These are phyloP conservation scores for Chamaecrista fasciculata DNA, from an alignment of 306 rosid species.

Conservation along the genomic window DNA sequence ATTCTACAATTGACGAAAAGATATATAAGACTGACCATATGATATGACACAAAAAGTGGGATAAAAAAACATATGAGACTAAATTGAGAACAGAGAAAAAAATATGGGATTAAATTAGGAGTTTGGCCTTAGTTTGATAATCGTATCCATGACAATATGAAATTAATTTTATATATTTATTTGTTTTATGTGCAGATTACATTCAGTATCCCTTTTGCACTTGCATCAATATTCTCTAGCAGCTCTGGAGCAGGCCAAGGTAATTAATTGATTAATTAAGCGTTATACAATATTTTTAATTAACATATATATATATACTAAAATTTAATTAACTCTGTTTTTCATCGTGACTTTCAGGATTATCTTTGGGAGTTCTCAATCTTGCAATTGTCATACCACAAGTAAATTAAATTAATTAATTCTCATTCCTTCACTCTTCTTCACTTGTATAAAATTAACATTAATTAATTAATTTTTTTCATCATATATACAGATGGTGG, in stretches of 20 bases:
- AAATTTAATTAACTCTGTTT: background rate
- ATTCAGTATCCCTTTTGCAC: slow-evolving; percentile 82
- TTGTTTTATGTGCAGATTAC: slow-evolving; percentile 52
- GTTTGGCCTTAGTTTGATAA: no score
- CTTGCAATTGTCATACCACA: slow-evolving; percentile 77
- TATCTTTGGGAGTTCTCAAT: slow-evolving; percentile 77
- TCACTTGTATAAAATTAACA: no score
- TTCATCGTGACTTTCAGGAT: slow-evolving; percentile 44
- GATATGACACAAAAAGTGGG: no score
- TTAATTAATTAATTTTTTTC: background rate
- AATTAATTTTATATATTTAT: no score
- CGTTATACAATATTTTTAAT: background rate
- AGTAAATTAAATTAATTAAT: slow-evolving; percentile 27
- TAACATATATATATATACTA: no score
- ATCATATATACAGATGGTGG: slow-evolving; percentile 59
- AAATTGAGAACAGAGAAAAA: no score
- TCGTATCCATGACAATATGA: no score
- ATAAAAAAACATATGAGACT: no score
- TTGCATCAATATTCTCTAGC: slow-evolving; percentile 78
- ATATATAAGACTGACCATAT: no score
- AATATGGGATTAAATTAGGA: no score
- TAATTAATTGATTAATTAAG: background rate
- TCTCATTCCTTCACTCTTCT: background rate
- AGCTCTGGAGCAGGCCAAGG: slow-evolving; percentile 88
- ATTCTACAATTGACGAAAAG: no score